Base-by-base conservation (phyloP, 2,329 filamentous ascomycete genomes). In the Dactylellina sp. region DNA sequence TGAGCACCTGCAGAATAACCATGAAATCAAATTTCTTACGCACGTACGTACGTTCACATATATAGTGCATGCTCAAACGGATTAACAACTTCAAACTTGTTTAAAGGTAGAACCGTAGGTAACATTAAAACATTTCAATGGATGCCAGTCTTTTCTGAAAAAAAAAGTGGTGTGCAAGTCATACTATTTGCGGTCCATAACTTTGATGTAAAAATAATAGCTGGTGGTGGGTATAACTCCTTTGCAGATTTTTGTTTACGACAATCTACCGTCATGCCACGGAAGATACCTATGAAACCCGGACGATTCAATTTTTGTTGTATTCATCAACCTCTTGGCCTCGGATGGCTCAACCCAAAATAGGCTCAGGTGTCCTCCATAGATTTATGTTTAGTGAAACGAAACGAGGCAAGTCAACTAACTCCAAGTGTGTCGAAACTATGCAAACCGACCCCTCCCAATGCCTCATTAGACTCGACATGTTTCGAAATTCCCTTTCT, bases 311-410 rank as follows among this genome's bases (percentile, higher is more conserved):
- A 35, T 9, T 35, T 12, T 56, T n/a, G 6, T 16, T 37, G 7
- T 7, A 20, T 9, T 39, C n/a, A n/a, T 42, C n/a, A 56, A 24
- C 22, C 18, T 42, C 37, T 44, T 11, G 53, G 39, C 37, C 3
- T 57, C 53, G 53, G 53, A 20, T 57, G 44, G 18, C n/a, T 12
- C 37, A 44, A n/a, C 53, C 39, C 37, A 57, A 42, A 57, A 24
- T 7, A 18, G 28, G 14, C 7, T 28, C 25, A 53, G 2, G 14
- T 5, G 9, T 14, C 11, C 28, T 37, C 7, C 20, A 52, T 53
- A 11, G 14, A 25, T 12, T 35, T 37, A 16, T 20, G 49, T 37
- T 53, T 46, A 40, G 37, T 40, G 37, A 40, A 40, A 20, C 18
- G 49, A 53, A 53, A 53, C 49, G 12, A 53, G 28, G 28, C 49